Conservation (phyloP, 345 rosid species). For the Eucalyptus cloeziana region DNA sequence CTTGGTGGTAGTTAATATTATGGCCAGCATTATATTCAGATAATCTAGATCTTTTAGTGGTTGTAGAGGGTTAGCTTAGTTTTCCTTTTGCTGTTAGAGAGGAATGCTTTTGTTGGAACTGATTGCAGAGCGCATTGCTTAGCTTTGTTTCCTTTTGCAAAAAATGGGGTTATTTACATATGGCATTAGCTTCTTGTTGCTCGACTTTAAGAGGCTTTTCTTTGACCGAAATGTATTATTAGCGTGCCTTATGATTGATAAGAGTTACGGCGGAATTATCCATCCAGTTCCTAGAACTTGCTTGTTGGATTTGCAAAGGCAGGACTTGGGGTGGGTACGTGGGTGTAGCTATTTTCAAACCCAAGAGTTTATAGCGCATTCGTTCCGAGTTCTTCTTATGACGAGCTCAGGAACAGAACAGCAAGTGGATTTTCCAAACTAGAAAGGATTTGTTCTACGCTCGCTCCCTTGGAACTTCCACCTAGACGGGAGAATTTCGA, state of each 20-base stretch:
- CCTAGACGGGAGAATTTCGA: neutral
- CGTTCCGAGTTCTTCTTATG: neutral
- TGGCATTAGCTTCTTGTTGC: neutral
- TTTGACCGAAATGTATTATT: neutral
- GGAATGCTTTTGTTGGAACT: neutral
- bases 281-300: neutral
- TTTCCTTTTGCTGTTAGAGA: neutral
- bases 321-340: neutral
- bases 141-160: neutral
- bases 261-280: neutral
- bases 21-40: neutral
- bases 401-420: neutral
- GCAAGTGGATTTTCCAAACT: neutral
- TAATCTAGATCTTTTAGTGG: neutral
- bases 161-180: neutral
- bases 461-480: neutral
- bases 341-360: neutral
- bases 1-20: neutral
- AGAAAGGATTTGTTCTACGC: neutral
- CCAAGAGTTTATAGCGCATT: neutral
- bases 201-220: neutral
- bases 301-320: neutral
- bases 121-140: neutral
- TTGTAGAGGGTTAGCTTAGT: neutral
- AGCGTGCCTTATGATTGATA: neutral